Conservation (phyloP, 345 rosid genomes). For the Toxicodendron radicans region DNA sequence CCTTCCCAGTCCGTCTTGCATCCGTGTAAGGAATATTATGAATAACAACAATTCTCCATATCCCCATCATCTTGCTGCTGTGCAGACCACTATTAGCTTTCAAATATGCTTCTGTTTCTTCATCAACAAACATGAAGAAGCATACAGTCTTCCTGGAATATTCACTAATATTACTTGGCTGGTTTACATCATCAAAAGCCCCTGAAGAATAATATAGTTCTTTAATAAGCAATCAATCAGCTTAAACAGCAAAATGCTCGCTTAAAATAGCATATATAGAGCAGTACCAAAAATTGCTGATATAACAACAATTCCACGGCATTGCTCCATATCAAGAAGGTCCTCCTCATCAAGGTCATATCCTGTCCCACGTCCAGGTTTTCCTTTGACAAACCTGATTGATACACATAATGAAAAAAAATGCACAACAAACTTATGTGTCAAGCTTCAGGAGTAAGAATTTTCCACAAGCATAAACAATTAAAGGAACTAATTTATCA, state of each 20-base stretch:
- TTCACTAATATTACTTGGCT: conserved; percentile 79
- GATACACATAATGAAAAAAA: conserved; percentile 7
- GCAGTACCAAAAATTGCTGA: conserved; percentile 92
- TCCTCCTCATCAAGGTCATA: conserved; percentile 83
- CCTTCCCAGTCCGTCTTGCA: conserved; percentile 97
- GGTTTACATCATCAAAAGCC: conserved; percentile 88
- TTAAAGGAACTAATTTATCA: not conserved
- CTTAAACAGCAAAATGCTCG: conserved; percentile 11
- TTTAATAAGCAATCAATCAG: conserved; percentile 24
- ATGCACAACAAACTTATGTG: conserved; percentile 1
- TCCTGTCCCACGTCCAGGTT: conserved; percentile 80
- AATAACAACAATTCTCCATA: conserved; percentile 89
- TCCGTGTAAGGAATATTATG: conserved; percentile 87
- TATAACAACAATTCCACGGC: conserved; percentile 86
- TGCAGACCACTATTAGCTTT: conserved; percentile 58
- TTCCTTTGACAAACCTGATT: conserved; percentile 83
- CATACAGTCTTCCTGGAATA: conserved; percentile 74
- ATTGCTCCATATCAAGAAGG: conserved; percentile 86
- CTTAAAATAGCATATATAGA: conserved; percentile 16
- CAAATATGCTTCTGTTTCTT: conserved; percentile 84
- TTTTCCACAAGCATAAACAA: not conserved
- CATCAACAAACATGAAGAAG: conserved; percentile 95
- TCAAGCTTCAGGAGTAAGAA: conserved; percentile 6
- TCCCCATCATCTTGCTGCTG: conserved; percentile 58
- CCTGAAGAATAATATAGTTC: conserved; percentile 42